These are phyloP conservation scores for Galerina sulciceps DNA, from an alignment of 768 basidiomycete species.

Conservation along the genomic window DNA sequence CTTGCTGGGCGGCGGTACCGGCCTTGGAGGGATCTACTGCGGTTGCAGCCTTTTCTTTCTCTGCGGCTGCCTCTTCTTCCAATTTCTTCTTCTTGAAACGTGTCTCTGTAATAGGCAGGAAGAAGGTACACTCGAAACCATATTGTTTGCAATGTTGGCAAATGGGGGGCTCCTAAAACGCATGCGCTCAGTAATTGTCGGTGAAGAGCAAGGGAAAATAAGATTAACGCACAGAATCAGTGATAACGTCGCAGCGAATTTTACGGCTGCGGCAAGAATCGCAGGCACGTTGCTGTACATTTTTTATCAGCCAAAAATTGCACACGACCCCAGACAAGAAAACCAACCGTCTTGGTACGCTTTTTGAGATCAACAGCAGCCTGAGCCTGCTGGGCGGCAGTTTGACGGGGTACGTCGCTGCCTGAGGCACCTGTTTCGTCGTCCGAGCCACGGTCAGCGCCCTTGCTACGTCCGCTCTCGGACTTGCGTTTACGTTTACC, in stretches of 20 bases:
- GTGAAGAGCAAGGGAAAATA: not conserved
- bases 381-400: constrained; percentile 32
- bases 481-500: constrained; percentile 58
- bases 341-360: constrained; percentile 81
- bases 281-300: constrained; percentile 71
- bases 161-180: constrained; percentile 62
- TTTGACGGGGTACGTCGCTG: constrained; percentile 44
- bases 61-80: constrained; percentile 63
- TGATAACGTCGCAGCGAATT: constrained; percentile 91
- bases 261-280: constrained; percentile 91
- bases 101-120: constrained; percentile 97
- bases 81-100: constrained; percentile 96
- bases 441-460: constrained; percentile 58
- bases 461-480: constrained; percentile 41
- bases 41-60: constrained; percentile 38
- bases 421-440: constrained; percentile 54
- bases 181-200: constrained; percentile 6
- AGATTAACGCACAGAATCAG: constrained; percentile 49
- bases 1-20: constrained; percentile 42
- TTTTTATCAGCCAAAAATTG: constrained; percentile 5
- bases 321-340: not conserved
- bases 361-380: constrained; percentile 70
- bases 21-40: constrained; percentile 32
- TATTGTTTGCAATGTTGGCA: constrained; percentile 97
- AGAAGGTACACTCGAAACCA: constrained; percentile 93